Base-by-base conservation (phyloP, 2,329 filamentous ascomycete species). In the Fusarium sacchari region DNA sequence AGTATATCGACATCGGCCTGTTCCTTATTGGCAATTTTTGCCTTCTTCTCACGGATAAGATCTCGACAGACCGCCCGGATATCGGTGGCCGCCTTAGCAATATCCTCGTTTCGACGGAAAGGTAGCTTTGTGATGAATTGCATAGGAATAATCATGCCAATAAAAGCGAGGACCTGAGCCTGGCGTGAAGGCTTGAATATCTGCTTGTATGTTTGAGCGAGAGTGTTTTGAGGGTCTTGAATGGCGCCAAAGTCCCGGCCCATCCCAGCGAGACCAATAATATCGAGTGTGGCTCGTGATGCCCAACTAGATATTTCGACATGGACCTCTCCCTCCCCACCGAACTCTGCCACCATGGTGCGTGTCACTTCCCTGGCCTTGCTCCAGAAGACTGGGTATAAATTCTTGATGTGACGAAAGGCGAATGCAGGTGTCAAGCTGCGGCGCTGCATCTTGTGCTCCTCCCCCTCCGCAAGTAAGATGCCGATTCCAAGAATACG, bases 401-500 rank as follows among this genome's bases (percentile, higher is more conserved):
- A 84, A 67, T 96, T 89, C 79, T 96, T 97, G 80, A 97, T 86
- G 77, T 97, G 93, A 28, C 94, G 89, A 79, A 94, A 97, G n/a
- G 91, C 88, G 81, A 97, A 97, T 5, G 94, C 93, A 0, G 94
- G 94, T 83, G 92, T 90, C 24, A 97, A 88, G 65, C 92, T 91
- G 80, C 93, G 95, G 52, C 95, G 88, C 83, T 95, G 93, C 76
- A 89, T 84, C 83, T 93, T 96, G 81, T 98, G 96, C 77, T 95
- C 93, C 18, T 97, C 93, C n/a, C 95, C 95, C 82, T 98, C 95
- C 5, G 94, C 93, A 17, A 98, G 84, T 42, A 98, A 83, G 20
- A 96, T 84, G 15, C 93, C 93, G 18, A 91, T 83, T 15, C 94
- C 92, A 18, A 96, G 85, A 32, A 95, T 85, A 28, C 89, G 86